These are phyloP conservation scores for sunflower (Helianthus annuus) DNA, from an alignment of 129 eudicot genomes.

Conservation along the genomic window HanXRQr2.0-SUNRISE NC_035435.2:149237760-149238259, in stretches of 20 bases:
- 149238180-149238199: slow-evolving; percentile 62
- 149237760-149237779: slow-evolving; percentile 74
- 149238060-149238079: slow-evolving; percentile 81
- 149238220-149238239: slow-evolving; percentile 69
- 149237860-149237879: slow-evolving; percentile 64
- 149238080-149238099: slow-evolving; percentile 63
- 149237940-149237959: slow-evolving; percentile 61
- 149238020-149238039: slow-evolving; percentile 71
- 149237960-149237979: slow-evolving; percentile 68
- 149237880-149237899: slow-evolving; percentile 56
- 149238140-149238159: slow-evolving; percentile 50
- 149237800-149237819: slow-evolving; percentile 70
- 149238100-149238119: slow-evolving; percentile 7
- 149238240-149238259: slow-evolving; percentile 53
- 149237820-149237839: slow-evolving; percentile 45
- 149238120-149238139: slow-evolving; percentile 25
- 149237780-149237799: slow-evolving; percentile 62
- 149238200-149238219: slow-evolving; percentile 71
- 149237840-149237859: slow-evolving; percentile 46
- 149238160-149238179: slow-evolving; percentile 39
- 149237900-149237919: slow-evolving; percentile 43
- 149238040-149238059: slow-evolving; percentile 37
- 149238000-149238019: slow-evolving; percentile 65
- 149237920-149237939: slow-evolving; percentile 46
- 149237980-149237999: slow-evolving; percentile 38